These are phyloP conservation scores for Boletellus sp. DNA, from an alignment of 768 basidiomycete genomes.

Conservation along the genomic window DNA sequence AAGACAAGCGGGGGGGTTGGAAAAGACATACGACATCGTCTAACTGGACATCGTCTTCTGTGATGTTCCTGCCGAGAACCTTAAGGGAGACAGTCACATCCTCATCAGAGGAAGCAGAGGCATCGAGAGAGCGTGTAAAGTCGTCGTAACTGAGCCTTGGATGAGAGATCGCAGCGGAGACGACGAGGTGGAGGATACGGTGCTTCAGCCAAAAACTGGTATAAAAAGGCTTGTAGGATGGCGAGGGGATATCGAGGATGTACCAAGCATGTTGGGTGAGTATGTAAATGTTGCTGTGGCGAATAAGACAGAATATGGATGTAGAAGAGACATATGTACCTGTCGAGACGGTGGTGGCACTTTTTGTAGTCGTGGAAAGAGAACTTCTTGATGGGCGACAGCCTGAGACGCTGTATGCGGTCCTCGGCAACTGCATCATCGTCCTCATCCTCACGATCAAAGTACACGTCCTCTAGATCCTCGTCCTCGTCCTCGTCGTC, in stretches of 20 bases:
- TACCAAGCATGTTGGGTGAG: constrained; percentile 67
- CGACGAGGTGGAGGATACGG: constrained; percentile 46
- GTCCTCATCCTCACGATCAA: constrained; percentile 1
- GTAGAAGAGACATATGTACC: constrained; percentile 30
- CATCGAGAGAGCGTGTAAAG: constrained; percentile 36
- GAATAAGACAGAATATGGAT: constrained; percentile 7
- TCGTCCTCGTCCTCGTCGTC: constrained; percentile 25
- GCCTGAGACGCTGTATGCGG: constrained; percentile 32
- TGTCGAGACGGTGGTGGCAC: constrained; percentile 35
- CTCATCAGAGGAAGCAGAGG: constrained; percentile 29
- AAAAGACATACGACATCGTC: constrained; percentile 44
- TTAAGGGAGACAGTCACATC: constrained; percentile 28
- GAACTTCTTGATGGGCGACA: constrained; percentile 45
- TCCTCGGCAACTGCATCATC: constrained; percentile 3
- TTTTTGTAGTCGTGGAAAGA: constrained; percentile 40
- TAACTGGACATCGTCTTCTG: constrained; percentile 39
- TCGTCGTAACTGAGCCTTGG: constrained; percentile 36
- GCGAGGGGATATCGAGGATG: constrained; percentile 52
- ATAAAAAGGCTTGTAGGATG: constrained; percentile 44
- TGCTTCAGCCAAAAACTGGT: constrained; percentile 47
- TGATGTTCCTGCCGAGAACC: constrained; percentile 45
- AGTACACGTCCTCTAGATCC: constrained; percentile 21
- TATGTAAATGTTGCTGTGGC: constrained; percentile 57
- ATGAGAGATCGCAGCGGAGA: constrained; percentile 34
- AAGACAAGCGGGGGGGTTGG: neutral